Percentiles rank a stretch among this genome's conserved stretches.
Evolutionary conservation across 2,329 filamentous ascomycete genomes (phyloP).

Genomic region (Monosporascus sp.): DNA sequence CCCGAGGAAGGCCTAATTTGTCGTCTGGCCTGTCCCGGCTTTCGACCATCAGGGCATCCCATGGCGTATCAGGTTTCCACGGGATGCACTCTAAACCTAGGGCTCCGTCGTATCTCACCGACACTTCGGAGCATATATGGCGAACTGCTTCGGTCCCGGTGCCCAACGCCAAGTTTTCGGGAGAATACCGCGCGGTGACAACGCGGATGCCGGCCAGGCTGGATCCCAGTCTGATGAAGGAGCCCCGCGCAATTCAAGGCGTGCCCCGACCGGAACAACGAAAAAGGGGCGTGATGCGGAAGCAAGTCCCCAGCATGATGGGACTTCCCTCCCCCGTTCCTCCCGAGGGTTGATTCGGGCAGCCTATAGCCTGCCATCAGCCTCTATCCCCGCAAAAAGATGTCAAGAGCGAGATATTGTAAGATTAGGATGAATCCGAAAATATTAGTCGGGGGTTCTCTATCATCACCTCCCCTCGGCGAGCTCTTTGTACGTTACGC

Average conservation of each 20-base stretch:
- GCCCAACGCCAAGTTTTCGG: conserved; percentile 55
- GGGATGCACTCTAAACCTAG: conserved; percentile 33
- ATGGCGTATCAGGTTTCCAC: conserved; percentile 40
- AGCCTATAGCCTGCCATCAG: too few species aligned
- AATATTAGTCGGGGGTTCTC: too few species aligned
- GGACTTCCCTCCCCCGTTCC: conserved; percentile 19
- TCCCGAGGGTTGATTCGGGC: conserved; percentile 8
- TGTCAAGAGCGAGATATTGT: too few species aligned
- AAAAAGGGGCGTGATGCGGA: conserved; percentile 44
- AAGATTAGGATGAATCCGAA: too few species aligned
- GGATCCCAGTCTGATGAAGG: conserved; percentile 82
- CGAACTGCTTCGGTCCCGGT: conserved; percentile 58
- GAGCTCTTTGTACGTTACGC: too few species aligned
- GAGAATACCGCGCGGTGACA: conserved; percentile 55
- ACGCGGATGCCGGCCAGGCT: conserved; percentile 73
- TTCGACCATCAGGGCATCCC: conserved; percentile 52
- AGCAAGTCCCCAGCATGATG: conserved; percentile 45
- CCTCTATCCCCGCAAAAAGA: too few species aligned
- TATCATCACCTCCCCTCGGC: too few species aligned
- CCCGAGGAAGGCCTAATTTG: conserved; percentile 58
- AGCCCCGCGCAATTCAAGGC: conserved; percentile 83
- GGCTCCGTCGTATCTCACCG: conserved; percentile 57
- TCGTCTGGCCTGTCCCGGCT: conserved; percentile 59
- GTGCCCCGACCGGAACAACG: conserved; percentile 60
- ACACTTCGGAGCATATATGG: conserved; percentile 76